A percentile compares a stretch with the other conserved stretches of the same genome.
Conservation (phyloP, 345 rosid species). For the Hypericum perforatum region DNA sequence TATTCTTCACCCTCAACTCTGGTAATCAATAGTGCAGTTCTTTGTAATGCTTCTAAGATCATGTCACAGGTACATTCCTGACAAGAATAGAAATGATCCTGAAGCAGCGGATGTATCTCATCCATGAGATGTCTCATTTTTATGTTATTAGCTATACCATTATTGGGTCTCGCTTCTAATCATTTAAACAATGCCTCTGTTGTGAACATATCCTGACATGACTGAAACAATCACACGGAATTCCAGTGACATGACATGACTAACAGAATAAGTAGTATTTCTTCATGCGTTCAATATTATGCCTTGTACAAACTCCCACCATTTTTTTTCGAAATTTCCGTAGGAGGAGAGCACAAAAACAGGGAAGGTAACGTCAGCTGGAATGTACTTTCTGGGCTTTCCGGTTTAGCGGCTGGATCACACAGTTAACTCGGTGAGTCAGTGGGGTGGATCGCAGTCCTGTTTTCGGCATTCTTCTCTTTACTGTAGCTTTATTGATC, state of each 20-base stretch:
- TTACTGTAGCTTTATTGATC: slow-evolving; percentile 13
- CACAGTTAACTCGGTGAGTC: slow-evolving; percentile 60
- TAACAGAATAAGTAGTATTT: no score
- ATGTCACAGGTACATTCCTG: slow-evolving; percentile 90
- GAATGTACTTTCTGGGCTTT: slow-evolving; percentile 94
- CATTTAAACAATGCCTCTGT: no score
- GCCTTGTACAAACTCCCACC: neutral
- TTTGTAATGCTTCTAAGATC: slow-evolving; percentile 6
- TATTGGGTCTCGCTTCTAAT: no score
- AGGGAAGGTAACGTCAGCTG: slow-evolving; percentile 83
- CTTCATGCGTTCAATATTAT: no score
- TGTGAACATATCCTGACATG: no score
- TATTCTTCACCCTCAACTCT: no score
- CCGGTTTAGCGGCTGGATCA: slow-evolving; percentile 91
- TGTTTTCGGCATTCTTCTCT: neutral
- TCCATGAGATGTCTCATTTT: no score
- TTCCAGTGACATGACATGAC: no score
- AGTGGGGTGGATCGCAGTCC: slow-evolving; percentile 4
- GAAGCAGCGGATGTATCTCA: slow-evolving; percentile 74
- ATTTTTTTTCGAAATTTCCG: neutral
- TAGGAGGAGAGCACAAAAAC: slow-evolving; percentile 88
- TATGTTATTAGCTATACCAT: no score
- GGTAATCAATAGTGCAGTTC: neutral
- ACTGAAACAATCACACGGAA: no score
- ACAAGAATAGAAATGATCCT: slow-evolving; percentile 91